Conservation (phyloP, 371 early-diverging fungal genomes). For the Phascolomyces articulosus region DNA sequence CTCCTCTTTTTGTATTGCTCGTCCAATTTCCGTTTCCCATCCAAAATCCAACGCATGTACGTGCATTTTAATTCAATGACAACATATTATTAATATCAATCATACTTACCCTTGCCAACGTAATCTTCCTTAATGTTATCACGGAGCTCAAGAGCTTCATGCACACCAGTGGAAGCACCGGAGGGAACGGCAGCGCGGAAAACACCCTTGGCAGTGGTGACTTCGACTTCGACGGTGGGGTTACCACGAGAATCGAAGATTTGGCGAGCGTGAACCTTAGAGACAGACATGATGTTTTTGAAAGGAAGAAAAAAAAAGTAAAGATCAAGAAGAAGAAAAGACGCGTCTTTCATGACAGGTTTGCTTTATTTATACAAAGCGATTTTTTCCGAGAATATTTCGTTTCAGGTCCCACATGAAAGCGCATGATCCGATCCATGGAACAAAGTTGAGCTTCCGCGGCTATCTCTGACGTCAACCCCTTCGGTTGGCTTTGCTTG, state of each 20-base stretch:
- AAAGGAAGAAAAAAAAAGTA: constrained; percentile 8
- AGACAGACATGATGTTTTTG: constrained; percentile 51
- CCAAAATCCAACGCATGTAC: too few relatives aligned
- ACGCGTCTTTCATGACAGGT: constrained; percentile 8
- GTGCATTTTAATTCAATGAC: too few relatives aligned
- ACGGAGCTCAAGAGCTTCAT: constrained; percentile 98
- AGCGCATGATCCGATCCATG: constrained; percentile 13
- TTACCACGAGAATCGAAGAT: constrained; percentile 99
- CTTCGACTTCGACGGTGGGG: constrained; percentile 99
- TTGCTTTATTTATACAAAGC: constrained; percentile 8
- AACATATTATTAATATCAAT: neutral
- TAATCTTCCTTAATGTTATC: constrained; percentile 88
- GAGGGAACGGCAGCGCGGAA: constrained; percentile 99
- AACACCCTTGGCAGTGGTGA: constrained; percentile 88
- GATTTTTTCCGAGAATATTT: constrained; percentile 9
- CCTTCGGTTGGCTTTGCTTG: too few relatives aligned
- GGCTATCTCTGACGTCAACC: neutral
- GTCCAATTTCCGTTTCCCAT: too few relatives aligned
- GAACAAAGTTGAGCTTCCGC: neutral
- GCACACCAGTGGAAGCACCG: constrained; percentile 99
- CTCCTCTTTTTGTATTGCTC: neutral
- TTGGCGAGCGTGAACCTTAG: constrained; percentile 94
- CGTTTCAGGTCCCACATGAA: constrained; percentile 10
- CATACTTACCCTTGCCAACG: constrained; percentile 88
- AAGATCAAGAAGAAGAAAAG: constrained; percentile 3